Base-by-base conservation (phyloP, 2,329 filamentous ascomycete genomes). In the Colletotrichum kahawae region DNA sequence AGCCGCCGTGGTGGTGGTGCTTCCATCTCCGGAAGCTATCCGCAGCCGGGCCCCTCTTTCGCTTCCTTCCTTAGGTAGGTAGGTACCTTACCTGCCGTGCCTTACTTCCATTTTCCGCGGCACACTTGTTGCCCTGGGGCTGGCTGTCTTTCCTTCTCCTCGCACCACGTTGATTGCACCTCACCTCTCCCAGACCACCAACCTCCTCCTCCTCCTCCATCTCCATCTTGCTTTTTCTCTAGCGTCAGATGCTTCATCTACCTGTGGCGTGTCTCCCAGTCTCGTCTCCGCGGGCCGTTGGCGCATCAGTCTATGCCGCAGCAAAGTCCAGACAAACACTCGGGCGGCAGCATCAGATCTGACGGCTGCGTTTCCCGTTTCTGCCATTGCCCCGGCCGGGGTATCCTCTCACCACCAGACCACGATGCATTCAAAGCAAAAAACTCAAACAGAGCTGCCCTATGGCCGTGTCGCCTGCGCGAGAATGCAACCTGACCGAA, bases 301-400 rank as follows among this genome's bases (percentile, higher is more conserved):
- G 33, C 31, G 51, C 69, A 71, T 57, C 34, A 18, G 27, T 56
- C 27, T 27, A 48, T 48, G 43, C 43, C 43, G 43, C 43, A 43
- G 18, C 38, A 48, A 21, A 48, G 43, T 65, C 51, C 70, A 72
- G 59, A 48, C 71, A 48, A 56, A 38, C 29, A 27, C 21, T 67
- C 34, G 27, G 18, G 31, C 27, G 7, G 31, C 29, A 21, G 67
- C 67, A 29, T 56, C 71, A 71, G 54, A 31, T 62, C 56, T 69
- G 38, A 33, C 68, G 72, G 54, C 10, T 62, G 18, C 36, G 67
- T 62, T 69, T 71, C 62, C 67, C 24, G 7, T 34, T 75, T 71
- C 63, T 75, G 68, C 43, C 7, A 56, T 31, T 38, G 62, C 54
- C 18, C 71, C 68, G 72, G 68, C 68, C 36, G 64, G 72, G 72